These are phyloP conservation scores for Xylaria arbuscula DNA, from an alignment of 2,329 filamentous ascomycete genomes.

Conservation along the genomic window DNA sequence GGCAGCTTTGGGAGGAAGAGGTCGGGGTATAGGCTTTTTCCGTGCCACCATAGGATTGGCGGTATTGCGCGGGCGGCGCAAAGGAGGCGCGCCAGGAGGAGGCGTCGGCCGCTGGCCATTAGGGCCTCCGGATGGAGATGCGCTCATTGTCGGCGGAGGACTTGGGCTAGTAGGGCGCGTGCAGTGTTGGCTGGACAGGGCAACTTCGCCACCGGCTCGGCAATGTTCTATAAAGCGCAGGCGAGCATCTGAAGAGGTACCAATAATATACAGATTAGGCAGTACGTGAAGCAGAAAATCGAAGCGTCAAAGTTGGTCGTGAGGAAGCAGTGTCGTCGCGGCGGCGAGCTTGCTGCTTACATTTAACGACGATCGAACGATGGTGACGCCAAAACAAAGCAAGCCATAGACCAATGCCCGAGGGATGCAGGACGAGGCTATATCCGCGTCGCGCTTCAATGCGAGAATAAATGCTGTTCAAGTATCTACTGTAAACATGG, in stretches of 20 bases:
- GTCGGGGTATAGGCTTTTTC: slow-evolving; percentile 60
- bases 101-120: slow-evolving; percentile 60
- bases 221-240: slow-evolving; percentile 22
- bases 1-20: slow-evolving; percentile 49
- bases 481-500: not conserved
- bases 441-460: not conserved
- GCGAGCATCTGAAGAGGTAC: slow-evolving; percentile 31
- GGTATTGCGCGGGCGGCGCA: slow-evolving; percentile 59
- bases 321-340: not conserved
- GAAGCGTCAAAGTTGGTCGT: not conserved
- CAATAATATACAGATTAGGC: not conserved
- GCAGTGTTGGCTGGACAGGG: slow-evolving; percentile 6
- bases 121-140: slow-evolving; percentile 57
- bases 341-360: not conserved
- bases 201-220: slow-evolving; percentile 25
- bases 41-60: slow-evolving; percentile 72
- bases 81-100: slow-evolving; percentile 55
- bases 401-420: not conserved
- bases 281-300: not conserved
- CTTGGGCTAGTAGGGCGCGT: slow-evolving; percentile 7
- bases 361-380: not conserved
- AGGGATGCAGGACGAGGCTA: not conserved
- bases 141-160: slow-evolving; percentile 52
- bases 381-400: slow-evolving; percentile 3
- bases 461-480: not conserved